phyloP scores from a whole-genome alignment of 2,329 filamentous ascomycete genomes.

The Phyllachora maydis region DNA sequence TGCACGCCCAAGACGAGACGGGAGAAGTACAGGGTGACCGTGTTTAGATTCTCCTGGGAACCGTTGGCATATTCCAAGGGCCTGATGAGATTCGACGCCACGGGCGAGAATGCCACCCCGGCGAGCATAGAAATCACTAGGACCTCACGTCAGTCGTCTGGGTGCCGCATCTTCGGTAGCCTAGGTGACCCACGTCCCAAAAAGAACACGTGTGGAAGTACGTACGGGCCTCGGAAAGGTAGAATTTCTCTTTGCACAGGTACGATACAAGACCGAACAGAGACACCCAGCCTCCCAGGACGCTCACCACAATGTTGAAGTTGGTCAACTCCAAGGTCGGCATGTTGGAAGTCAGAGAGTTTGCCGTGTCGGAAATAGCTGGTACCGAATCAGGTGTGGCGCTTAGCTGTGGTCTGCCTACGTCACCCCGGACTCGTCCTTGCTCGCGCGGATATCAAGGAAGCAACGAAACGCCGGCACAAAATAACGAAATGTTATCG shows the following conservation, averaged over 20 bases:
- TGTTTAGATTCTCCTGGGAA: constrained; percentile 35
- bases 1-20: constrained; percentile 79
- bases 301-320: constrained; percentile 69
- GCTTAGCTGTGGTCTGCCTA: constrained; percentile 5
- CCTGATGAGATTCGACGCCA: constrained; percentile 54
- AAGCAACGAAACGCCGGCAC: constrained; percentile 10
- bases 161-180: too few species aligned
- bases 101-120: constrained; percentile 60
- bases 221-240: constrained; percentile 78
- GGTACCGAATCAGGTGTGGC: too few species aligned
- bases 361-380: too few species aligned
- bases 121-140: constrained; percentile 67
- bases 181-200: too few species aligned
- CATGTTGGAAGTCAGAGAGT: constrained; percentile 12
- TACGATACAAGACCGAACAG: constrained; percentile 84
- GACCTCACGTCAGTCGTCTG: too few species aligned
- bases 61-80: constrained; percentile 59
- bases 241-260: constrained; percentile 73
- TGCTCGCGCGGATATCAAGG: constrained; percentile 11
- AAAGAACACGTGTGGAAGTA: too few species aligned
- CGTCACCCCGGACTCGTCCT: constrained; percentile 17
- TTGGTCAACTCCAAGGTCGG: constrained; percentile 28
- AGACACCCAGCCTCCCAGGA: constrained; percentile 72
- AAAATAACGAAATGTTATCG: constrained; percentile 18
- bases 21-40: constrained; percentile 66